Evolutionary conservation across 2,329 filamentous ascomycete species (phyloP), one percentile per base, ranked within the genome.

Genomic region (Colletotrichum tanaceti): DNA sequence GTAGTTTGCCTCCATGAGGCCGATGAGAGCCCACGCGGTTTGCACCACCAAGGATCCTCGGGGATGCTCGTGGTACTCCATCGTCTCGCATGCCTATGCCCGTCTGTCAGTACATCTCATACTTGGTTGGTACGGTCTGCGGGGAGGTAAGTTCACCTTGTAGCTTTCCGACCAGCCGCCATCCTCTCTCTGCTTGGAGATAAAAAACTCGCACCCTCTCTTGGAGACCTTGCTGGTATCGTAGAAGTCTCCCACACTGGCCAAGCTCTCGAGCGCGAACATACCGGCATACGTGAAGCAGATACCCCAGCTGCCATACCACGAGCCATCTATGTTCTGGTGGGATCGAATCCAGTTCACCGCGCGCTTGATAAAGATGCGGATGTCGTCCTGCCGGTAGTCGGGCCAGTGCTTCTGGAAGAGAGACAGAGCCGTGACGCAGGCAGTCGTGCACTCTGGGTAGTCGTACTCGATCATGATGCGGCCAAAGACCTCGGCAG

Each of bases 381-480:
- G 83, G 72, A 99, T 95, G 69, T 98, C 95, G 0, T 86, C 79
- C 0, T 87, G 77, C 58, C 95, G 88, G 79, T 99, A 97, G 35
- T 91, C 83, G 0, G 95, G 93, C 84, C 93, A 97, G 77, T 92
- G 86, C 74, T 91, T 86, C 72, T 88, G 87, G 83, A 98, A 98
- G 2, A 95, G 84, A 5, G 91, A 91, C 22, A 99, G 84, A 0
- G 93, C 94, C 1, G 93, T 98, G 4, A 99, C 92, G 38, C 94
- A 93, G 0, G 96, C 94, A 2, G 96, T 98, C 0, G 96, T 99
- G 83, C 96, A 99, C 79, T 99, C 96, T 0, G 95, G 94, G 76
- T 99, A 98, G 78, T 97, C 93, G 78, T 99, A 99, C 77, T 98
- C 95, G 62, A 99, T 91, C 96, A 99, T 99, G 81, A 99, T 99